Evolutionary conservation across 2,329 filamentous ascomycete species (phyloP).

Genomic region (Diplodia intermedia): DNA sequence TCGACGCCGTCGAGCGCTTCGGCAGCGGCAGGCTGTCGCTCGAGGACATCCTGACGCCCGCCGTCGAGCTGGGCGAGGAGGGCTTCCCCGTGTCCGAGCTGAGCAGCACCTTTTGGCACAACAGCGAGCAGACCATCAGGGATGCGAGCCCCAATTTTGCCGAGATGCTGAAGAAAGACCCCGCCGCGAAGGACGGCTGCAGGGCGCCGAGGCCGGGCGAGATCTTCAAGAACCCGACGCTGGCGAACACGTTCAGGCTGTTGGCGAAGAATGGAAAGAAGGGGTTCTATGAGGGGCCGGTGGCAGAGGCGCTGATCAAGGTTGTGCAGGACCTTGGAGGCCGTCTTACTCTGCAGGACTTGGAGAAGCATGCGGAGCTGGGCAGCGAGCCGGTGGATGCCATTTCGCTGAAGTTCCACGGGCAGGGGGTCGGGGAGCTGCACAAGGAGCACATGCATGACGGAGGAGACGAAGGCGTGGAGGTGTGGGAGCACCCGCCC

Average conservation of each 20-base stretch:
- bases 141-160: slow-evolving; percentile 81
- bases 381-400: slow-evolving; percentile 83
- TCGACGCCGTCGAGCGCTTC: slow-evolving; percentile 84
- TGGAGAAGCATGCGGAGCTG: slow-evolving; percentile 74
- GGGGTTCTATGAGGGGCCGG: slow-evolving; percentile 86
- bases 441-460: slow-evolving; percentile 46
- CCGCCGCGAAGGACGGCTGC: slow-evolving; percentile 69
- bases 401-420: slow-evolving; percentile 79
- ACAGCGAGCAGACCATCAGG: slow-evolving; percentile 68
- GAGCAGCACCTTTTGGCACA: slow-evolving; percentile 72
- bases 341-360: slow-evolving; percentile 77
- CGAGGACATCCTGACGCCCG: slow-evolving; percentile 79
- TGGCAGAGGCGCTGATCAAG: slow-evolving; percentile 77
- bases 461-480: slow-evolving; percentile 63
- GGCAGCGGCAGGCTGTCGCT: slow-evolving; percentile 84
- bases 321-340: slow-evolving; percentile 79
- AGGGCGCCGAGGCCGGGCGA: slow-evolving; percentile 81
- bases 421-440: slow-evolving; percentile 64
- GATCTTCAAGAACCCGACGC: slow-evolving; percentile 82
- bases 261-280: slow-evolving; percentile 82
- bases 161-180: slow-evolving; percentile 86
- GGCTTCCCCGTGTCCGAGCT: slow-evolving; percentile 90
- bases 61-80: slow-evolving; percentile 83
- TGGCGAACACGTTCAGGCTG: slow-evolving; percentile 81
- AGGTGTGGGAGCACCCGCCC: slow-evolving; percentile 95